Percentiles rank a stretch among this genome's conserved stretches.
Conservation (phyloP, 1,284 basidiomycete genomes). For the Porogramme epimiltina region DNA sequence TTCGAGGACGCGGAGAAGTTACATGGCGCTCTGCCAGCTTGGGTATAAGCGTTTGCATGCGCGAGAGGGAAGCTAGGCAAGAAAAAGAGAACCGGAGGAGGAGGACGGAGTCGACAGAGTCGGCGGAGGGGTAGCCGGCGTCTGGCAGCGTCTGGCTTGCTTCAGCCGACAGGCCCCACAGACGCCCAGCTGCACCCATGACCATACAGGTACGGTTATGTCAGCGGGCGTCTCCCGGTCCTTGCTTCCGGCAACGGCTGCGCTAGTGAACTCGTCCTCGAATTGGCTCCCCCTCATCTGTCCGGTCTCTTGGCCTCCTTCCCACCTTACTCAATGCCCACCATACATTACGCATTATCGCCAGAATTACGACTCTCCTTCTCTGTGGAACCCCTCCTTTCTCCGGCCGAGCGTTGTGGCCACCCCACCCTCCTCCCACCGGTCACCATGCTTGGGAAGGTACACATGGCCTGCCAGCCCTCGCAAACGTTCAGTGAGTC, state of each 20-base stretch:
- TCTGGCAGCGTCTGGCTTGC: too few species aligned
- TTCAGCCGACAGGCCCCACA: background rate
- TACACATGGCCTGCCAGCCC: background rate
- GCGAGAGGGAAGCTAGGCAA: too few species aligned
- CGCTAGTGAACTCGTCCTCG: too few species aligned
- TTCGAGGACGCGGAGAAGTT: constrained; percentile 31
- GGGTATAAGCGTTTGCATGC: constrained; percentile 51
- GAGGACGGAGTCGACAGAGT: constrained; percentile 3
- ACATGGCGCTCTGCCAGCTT: constrained; percentile 45
- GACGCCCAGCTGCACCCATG: constrained; percentile 12
- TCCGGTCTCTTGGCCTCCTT: background rate
- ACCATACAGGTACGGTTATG: constrained; percentile 9
- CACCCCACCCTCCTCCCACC: too few species aligned
- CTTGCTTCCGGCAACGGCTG: too few species aligned
- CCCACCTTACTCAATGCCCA: background rate
- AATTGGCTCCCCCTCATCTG: background rate
- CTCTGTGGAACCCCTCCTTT: too few species aligned
- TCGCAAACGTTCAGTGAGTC: background rate
- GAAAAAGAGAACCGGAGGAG: too few species aligned
- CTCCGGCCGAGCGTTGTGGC: too few species aligned
- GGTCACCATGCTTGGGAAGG: background rate
- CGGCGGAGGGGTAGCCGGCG: too few species aligned
- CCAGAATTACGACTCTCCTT: too few species aligned
- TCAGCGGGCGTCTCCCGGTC: constrained; percentile 1
- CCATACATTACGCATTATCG: too few species aligned